A percentile compares a stretch with the other conserved stretches of the same genome.
Conservation (phyloP, 2,329 filamentous ascomycete genomes). For the Myriosclerotinia duriaeana region DNA sequence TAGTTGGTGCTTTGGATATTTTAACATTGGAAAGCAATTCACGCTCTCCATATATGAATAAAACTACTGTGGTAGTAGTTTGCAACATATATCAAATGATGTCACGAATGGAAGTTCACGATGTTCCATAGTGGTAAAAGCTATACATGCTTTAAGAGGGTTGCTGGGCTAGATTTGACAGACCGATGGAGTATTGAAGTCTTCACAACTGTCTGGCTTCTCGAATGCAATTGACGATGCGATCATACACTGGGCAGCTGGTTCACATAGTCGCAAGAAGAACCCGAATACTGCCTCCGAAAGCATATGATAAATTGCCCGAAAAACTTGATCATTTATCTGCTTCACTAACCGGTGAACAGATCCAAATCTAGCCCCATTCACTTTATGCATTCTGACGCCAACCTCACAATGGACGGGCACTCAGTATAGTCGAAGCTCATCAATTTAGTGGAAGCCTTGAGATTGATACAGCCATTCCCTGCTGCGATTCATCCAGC, state of each 20-base stretch:
- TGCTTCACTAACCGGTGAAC: conserved; percentile 18
- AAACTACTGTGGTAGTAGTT: background rate
- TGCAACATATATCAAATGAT: background rate
- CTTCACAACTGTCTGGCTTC: background rate
- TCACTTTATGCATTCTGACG: conserved; percentile 17
- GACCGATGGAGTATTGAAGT: background rate
- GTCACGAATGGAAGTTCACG: background rate
- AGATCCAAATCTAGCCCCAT: conserved; percentile 13
- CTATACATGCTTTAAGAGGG: background rate
- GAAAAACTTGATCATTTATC: conserved; percentile 8
- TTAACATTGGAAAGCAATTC: background rate
- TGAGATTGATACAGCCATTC: conserved; percentile 41
- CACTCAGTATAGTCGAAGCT: conserved; percentile 32
- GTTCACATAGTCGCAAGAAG: background rate
- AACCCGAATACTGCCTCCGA: conserved; percentile 3
- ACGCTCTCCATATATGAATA: background rate
- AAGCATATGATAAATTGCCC: conserved; percentile 7
- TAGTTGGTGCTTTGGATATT: background rate
- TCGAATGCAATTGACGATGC: background rate
- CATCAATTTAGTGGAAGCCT: conserved; percentile 37
- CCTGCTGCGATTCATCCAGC: conserved; percentile 41
- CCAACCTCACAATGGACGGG: conserved; percentile 16
- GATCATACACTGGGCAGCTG: background rate
- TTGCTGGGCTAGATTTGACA: background rate
- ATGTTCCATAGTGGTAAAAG: background rate